Base-by-base conservation (phyloP, 768 basidiomycete genomes). In the Mycena haematopus region DNA sequence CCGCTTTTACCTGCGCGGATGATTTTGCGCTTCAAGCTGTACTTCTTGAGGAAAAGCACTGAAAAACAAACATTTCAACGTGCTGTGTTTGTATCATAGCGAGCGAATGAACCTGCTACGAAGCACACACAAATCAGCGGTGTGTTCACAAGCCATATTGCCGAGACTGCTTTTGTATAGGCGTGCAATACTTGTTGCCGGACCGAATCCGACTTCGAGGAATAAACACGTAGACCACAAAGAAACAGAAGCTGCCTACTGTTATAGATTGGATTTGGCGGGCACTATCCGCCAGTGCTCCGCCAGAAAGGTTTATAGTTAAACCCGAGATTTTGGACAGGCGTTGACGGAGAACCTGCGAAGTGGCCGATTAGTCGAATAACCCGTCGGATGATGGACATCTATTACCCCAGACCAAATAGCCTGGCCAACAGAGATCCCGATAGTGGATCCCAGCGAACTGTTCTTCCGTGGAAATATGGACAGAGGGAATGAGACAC, bases 361-460 rank as follows among this genome's bases (percentile, higher is more conserved):
- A n/a, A 38, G 19, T 31, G 29, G 9, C 29, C 29, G 29, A 31
- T 31, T 9, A 31, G 29, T 31, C 29, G 29, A n/a, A 4, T 31
- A 9, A 31, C 29, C 29, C 9, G 6, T 31, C 6, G 29, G 29
- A 5, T 9, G 29, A 31, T 31, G 9, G 6, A 31, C 8, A 14
- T 13, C 1, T 9, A 19, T 58, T 72, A 89, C 82, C 60, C 83
- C 86, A 0, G 86, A 74, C 63, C 87, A 89, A 60, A 93, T 86
- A 3, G 87, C 84, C 67, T 92, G 88, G 22, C 91, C 90, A 46
- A 91, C 69, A 0, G 91, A 82, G 58, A 93, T 84, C 6, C 91
- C 91, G 27, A 93, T 78, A 1, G 91, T 89, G 19, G 86, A 90
- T 14, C 92, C 92, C 31, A 93, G 74, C 4, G 82, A 85, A 64